These are phyloP conservation scores for Madurella mycetomatis DNA, from an alignment of 2,329 filamentous ascomycete species.

Conservation along the genomic window DNA sequence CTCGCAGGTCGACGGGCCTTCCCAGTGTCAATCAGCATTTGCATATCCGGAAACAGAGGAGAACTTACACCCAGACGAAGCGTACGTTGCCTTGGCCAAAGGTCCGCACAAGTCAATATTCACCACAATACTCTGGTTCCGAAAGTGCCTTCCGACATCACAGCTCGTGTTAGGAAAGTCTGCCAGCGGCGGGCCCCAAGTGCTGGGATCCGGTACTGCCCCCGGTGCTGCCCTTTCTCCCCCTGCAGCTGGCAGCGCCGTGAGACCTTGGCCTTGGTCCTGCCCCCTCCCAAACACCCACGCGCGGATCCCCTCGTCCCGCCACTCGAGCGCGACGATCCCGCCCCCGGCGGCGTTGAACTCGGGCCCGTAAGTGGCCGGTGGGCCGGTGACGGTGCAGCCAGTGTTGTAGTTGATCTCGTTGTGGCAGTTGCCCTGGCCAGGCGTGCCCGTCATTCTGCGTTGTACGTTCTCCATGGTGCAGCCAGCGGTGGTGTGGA, in stretches of 20 bases:
- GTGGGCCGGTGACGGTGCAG: slow-evolving; percentile 47
- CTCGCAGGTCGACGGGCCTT: slow-evolving; percentile 52
- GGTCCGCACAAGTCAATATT: slow-evolving; percentile 64
- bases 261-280: slow-evolving; percentile 44
- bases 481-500: slow-evolving; percentile 53
- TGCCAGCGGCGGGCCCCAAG: slow-evolving; percentile 58
- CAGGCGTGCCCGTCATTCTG: slow-evolving; percentile 44
- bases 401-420: slow-evolving; percentile 50
- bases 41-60: not conserved
- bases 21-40: not conserved
- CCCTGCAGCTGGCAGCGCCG: slow-evolving; percentile 30
- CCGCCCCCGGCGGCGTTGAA: slow-evolving; percentile 55
- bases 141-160: slow-evolving; percentile 55
- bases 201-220: slow-evolving; percentile 52
- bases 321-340: slow-evolving; percentile 58
- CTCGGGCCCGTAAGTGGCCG: slow-evolving; percentile 44
- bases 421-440: slow-evolving; percentile 47
- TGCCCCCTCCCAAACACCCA: slow-evolving; percentile 49
- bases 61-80: slow-evolving; percentile 10
- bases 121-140: slow-evolving; percentile 60
- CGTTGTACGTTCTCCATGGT: slow-evolving; percentile 50
- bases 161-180: slow-evolving; percentile 63
- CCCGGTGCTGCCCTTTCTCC: slow-evolving; percentile 27
- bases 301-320: slow-evolving; percentile 55
- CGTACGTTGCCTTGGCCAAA: slow-evolving; percentile 46